Conservation (phyloP, 345 rosid genomes). For the Sisymbrium altissimum region DNA sequence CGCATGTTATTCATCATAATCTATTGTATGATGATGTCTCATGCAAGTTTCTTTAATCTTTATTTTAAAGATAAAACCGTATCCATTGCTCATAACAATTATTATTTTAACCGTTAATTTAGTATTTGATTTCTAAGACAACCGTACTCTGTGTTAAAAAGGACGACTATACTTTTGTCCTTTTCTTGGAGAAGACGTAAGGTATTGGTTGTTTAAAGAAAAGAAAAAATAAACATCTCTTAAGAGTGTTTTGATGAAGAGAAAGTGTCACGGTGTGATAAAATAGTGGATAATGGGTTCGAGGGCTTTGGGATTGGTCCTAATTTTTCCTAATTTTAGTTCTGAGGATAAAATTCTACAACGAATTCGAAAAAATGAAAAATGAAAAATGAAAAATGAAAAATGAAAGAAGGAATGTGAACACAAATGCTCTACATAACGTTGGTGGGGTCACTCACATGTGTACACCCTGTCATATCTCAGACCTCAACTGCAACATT, state of each 20-base stretch:
- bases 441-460: conserved; percentile 33
- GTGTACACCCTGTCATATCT: conserved; percentile 30
- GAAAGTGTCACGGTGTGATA: not conserved
- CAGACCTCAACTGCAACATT: conserved; percentile 11
- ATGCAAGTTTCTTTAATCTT: not conserved
- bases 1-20: conserved; percentile 5
- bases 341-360: not conserved
- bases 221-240: no score
- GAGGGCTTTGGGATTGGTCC: not conserved
- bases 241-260: no score
- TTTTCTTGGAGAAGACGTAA: conserved; percentile 19
- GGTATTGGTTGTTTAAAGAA: not conserved
- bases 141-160: not conserved
- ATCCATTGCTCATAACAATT: not conserved
- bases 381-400: no score
- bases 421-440: conserved; percentile 12
- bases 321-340: not conserved
- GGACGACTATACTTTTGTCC: not conserved
- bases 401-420: not conserved
- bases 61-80: no score
- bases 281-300: not conserved
- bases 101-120: not conserved
- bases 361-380: no score
- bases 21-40: conserved; percentile 5
- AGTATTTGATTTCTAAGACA: not conserved